Evolutionary conservation across 306 rosid genomes (phyloP).

Genomic region (Lotus japonicus): DNA sequence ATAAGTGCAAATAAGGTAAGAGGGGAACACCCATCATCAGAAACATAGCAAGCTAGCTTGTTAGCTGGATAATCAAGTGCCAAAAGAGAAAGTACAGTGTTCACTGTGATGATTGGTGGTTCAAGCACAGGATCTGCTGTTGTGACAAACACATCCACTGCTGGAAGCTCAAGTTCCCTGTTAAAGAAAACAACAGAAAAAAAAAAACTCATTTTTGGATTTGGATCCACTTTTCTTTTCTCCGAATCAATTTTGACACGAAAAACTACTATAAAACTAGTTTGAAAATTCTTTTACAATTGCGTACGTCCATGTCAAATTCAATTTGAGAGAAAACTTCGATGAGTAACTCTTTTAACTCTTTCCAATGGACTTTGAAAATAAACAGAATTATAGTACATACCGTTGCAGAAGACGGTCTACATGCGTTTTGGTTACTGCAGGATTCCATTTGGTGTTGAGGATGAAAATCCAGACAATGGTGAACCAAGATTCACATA

Average conservation of each 20-base stretch:
- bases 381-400: too few relatives aligned
- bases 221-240: too few relatives aligned
- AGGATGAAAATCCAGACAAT: constrained; percentile 27
- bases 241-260: too few relatives aligned
- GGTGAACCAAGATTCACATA: constrained; percentile 62
- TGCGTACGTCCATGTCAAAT: too few relatives aligned
- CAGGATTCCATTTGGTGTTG: constrained; percentile 41
- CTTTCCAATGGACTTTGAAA: too few relatives aligned
- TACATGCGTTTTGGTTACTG: constrained; percentile 27
- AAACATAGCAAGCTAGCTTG: constrained; percentile 58
- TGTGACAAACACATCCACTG: constrained; percentile 56
- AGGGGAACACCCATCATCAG: constrained; percentile 57
- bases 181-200: neutral
- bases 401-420: constrained; percentile 33
- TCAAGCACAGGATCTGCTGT: constrained; percentile 49
- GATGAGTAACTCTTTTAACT: too few relatives aligned
- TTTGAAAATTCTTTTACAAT: too few relatives aligned
- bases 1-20: constrained; percentile 36
- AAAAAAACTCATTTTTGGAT: too few relatives aligned
- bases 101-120: constrained; percentile 49
- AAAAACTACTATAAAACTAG: too few relatives aligned
- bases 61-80: constrained; percentile 52
- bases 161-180: constrained; percentile 43
- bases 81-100: constrained; percentile 51
- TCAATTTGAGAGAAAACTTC: too few relatives aligned